Evolutionary conservation across 805 yeast genomes (phyloP).

Genomic region (Kodamaea neixiangensis): DNA sequence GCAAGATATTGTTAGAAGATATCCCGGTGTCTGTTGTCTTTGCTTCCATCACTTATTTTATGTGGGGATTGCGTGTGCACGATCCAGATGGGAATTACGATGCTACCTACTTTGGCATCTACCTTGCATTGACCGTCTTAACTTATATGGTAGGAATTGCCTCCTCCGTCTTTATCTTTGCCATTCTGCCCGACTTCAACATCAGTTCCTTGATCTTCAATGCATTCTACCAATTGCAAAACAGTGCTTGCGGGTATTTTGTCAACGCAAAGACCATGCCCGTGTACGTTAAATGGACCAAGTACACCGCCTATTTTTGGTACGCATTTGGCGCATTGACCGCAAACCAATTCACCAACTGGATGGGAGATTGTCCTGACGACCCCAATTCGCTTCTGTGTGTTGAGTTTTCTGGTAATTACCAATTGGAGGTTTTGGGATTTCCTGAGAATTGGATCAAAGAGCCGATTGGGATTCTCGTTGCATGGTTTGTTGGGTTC

Average conservation of each 20-base stretch:
- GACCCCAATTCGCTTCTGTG: slow-evolving; percentile 34
- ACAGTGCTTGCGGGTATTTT: slow-evolving; percentile 80
- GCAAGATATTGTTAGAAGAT: slow-evolving; percentile 70
- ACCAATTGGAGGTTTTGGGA: slow-evolving; percentile 58
- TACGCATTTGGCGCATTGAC: slow-evolving; percentile 70
- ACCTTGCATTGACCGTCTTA: slow-evolving; percentile 21
- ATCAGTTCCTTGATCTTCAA: slow-evolving; percentile 63
- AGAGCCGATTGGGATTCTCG: slow-evolving; percentile 60
- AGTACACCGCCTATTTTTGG: slow-evolving; percentile 75
- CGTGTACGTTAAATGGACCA: slow-evolving; percentile 84
- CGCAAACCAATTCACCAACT: slow-evolving; percentile 66
- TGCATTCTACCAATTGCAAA: slow-evolving; percentile 66
- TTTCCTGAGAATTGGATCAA: slow-evolving; percentile 64
- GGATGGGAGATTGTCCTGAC: slow-evolving; percentile 56
- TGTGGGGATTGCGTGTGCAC: slow-evolving; percentile 64
- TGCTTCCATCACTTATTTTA: slow-evolving; percentile 66
- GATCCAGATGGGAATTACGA: slow-evolving; percentile 14
- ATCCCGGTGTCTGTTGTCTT: slow-evolving; percentile 60
- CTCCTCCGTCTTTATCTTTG: slow-evolving; percentile 26
- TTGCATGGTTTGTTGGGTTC: slow-evolving; percentile 61
- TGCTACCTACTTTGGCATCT: slow-evolving; percentile 22
- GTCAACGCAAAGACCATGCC: slow-evolving; percentile 75
- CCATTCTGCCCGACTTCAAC: slow-evolving; percentile 61
- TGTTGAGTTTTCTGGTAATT: slow-evolving; percentile 52
- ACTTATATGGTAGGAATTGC: slow-evolving; percentile 21